Evolutionary conservation across 352 stramenopile species (phyloP).

Genomic region (Pythium inflatum): DNA sequence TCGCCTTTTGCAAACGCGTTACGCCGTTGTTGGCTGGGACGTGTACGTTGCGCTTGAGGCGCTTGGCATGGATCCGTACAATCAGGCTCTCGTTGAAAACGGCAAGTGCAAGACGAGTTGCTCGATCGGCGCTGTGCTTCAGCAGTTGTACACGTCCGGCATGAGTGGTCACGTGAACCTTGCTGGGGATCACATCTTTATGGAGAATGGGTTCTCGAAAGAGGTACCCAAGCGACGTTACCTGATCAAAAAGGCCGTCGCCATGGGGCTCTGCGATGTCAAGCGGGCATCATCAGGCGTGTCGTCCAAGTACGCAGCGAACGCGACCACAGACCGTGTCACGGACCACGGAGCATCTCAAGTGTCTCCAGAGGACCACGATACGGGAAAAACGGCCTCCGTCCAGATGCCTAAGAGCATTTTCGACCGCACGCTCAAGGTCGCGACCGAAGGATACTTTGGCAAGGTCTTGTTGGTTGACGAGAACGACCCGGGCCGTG

Average conservation of each 20-base stretch:
- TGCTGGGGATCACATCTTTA: conserved; percentile 38
- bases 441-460: conserved; percentile 4
- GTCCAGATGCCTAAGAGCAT: neutral
- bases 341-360: neutral
- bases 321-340: neutral
- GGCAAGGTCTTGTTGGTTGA: conserved; percentile 8
- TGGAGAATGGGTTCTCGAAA: conserved; percentile 11
- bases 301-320: conserved; percentile 2
- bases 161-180: conserved; percentile 42
- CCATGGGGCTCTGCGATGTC: conserved; percentile 2
- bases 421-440: conserved; percentile 13
- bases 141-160: conserved; percentile 46
- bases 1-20: conserved; percentile 42
- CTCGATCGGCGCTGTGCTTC: conserved; percentile 41
- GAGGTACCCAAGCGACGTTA: neutral
- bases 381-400: too few relatives aligned
- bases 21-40: conserved; percentile 51
- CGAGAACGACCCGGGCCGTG: conserved; percentile 6
- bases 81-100: conserved; percentile 28
- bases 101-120: conserved; percentile 35
- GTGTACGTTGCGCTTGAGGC: conserved; percentile 39
- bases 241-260: neutral
- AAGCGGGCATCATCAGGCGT: neutral
- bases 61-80: conserved; percentile 45
- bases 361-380: neutral